Evolutionary conservation across 306 rosid genomes (phyloP).

Genomic region (Ormosia semicastrata): DNA sequence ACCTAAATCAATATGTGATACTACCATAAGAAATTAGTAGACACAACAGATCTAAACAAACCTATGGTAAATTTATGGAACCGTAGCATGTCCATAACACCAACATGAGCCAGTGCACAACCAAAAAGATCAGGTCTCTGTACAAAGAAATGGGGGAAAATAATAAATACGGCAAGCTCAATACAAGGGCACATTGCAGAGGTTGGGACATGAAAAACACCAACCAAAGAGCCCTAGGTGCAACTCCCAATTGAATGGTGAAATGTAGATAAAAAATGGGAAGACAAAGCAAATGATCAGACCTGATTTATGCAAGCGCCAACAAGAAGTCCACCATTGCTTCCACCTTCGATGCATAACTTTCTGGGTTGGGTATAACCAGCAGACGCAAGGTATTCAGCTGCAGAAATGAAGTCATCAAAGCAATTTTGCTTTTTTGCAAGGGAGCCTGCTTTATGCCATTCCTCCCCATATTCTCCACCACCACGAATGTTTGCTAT

Average conservation of each 20-base stretch:
- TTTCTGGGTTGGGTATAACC: slow-evolving; percentile 80
- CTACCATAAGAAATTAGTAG: neutral
- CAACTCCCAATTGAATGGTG: slow-evolving; percentile 6
- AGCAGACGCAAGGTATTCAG: slow-evolving; percentile 80
- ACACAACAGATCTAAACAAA: slow-evolving; percentile 31
- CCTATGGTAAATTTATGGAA: slow-evolving; percentile 97
- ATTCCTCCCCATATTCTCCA: slow-evolving; percentile 98
- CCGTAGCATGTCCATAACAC: slow-evolving; percentile 98
- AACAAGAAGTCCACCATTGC: slow-evolving; percentile 94
- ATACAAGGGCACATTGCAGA: neutral
- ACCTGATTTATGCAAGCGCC: slow-evolving; percentile 98
- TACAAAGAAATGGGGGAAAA: neutral
- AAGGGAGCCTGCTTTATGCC: slow-evolving; percentile 98
- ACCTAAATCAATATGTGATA: slow-evolving; percentile 13
- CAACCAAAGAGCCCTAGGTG: neutral
- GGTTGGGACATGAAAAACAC: neutral
- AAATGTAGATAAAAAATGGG: neutral
- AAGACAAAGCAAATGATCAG: neutral
- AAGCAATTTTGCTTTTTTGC: slow-evolving; percentile 89
- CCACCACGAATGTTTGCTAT: slow-evolving; percentile 97
- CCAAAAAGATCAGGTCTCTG: slow-evolving; percentile 97
- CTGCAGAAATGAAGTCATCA: slow-evolving; percentile 91
- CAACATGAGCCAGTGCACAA: slow-evolving; percentile 95
- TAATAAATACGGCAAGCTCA: slow-evolving; percentile 6
- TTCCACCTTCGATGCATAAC: slow-evolving; percentile 95